Evolutionary conservation across 371 early-diverging fungal genomes (phyloP), one percentile per base, ranked within the genome.

Genomic region (Mortierella sp.): DNA sequence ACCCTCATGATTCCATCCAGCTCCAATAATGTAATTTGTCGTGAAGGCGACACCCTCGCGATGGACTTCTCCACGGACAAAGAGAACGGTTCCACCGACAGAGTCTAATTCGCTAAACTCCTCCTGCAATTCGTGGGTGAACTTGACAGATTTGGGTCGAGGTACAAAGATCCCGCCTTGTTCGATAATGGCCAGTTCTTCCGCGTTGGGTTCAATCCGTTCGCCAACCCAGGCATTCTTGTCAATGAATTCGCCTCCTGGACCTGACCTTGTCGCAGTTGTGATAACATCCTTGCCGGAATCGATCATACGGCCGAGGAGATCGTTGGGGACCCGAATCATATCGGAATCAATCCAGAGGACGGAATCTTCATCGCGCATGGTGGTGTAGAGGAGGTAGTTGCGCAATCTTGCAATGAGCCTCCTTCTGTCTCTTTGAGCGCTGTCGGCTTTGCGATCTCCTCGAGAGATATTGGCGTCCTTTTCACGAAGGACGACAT

Each of bases 41-140:
- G 76, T 68, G 68, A 76, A 76, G 19, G 76, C 76, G 5, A 68
- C 68, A 38, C 76, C 76, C 76, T 76, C 76, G 24, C 76, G 65
- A 50, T 76, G 76, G 24, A 76, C 52, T 42, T 76, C 76, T n/a
- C 68, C 70, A 13, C 70, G 65, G 65, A 76, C 76, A 48, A 76
- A 76, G 19, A 76, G 70, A 54, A 76, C 76, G 5, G 76, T 76
- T 14, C 54, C 68, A 13, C 76, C 76, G 1, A 76, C 76, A 6
- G 76, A 68, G 31, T 76, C 76, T 70, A 76, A 52, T 28, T 65
- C n/a, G 31, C 16, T 1, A 68, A 76, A 76, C 26, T 76, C 76
- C 3, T 28, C 63, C 11, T 48, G 9, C 63, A 75, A 31, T 65
- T 75, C 63, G 50, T 75, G 75, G 11, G 75, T 75, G 47, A 28